These are phyloP conservation scores for Cyclocybe aegerita DNA, from an alignment of 768 basidiomycete species.

Conservation along the genomic window DNA sequence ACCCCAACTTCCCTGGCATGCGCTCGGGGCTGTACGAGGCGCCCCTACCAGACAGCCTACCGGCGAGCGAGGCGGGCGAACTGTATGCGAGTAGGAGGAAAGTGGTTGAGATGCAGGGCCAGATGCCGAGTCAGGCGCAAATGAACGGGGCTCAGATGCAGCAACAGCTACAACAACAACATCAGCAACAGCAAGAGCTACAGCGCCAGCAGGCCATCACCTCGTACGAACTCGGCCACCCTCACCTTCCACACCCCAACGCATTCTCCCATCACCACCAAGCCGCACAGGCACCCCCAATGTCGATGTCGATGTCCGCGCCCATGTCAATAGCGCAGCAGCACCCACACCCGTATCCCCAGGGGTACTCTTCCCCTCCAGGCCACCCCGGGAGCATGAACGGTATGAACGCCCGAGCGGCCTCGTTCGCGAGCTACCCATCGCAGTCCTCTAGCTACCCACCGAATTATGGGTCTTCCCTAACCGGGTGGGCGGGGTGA, in stretches of 20 bases:
- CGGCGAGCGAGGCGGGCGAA: constrained; percentile 19
- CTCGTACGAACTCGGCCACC: too few relatives aligned
- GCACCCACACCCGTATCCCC: background rate
- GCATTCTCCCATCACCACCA: background rate
- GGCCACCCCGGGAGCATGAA: background rate
- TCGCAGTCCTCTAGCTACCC: constrained; percentile 23
- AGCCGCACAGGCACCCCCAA: background rate
- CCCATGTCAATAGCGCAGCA: background rate
- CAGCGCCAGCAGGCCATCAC: too few relatives aligned
- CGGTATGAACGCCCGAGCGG: background rate
- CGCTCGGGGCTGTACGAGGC: constrained; percentile 13
- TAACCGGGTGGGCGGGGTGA: constrained; percentile 51
- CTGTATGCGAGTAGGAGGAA: constrained; percentile 21
- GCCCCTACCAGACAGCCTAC: constrained; percentile 2
- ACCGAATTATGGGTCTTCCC: constrained; percentile 34
- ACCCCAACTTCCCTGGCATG: constrained; percentile 27
- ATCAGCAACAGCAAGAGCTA: background rate
- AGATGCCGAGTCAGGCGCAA: background rate
- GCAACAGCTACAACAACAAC: background rate
- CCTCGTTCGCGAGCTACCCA: background rate
- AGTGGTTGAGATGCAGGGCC: background rate
- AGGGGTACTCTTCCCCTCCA: background rate
- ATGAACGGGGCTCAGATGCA: background rate
- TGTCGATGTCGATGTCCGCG: background rate
- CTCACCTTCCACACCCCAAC: too few relatives aligned